Percentiles rank a stretch among this genome's conserved stretches.
phyloP scores from a whole-genome alignment of 345 rosid species.

The Erucastrum elatum region DNA sequence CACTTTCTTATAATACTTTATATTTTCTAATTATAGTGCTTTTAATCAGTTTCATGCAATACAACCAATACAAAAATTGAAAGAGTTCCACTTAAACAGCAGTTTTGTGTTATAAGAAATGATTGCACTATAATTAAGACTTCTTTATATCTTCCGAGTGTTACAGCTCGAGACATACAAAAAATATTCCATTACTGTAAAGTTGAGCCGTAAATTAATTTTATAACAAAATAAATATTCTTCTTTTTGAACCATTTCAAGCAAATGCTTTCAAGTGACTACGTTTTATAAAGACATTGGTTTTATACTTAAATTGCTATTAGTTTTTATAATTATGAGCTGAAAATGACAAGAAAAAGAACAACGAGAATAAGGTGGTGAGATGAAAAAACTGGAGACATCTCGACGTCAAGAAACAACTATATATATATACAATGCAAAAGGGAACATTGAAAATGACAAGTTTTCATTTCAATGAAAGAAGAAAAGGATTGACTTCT shows the following conservation, averaged over 20 bases:
- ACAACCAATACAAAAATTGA: not conserved
- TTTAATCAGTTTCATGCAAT: slow-evolving; percentile 26
- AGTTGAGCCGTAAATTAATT: not conserved
- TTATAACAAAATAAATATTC: not conserved
- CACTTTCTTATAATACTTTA: not conserved
- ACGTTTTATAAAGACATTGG: not conserved
- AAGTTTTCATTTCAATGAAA: slow-evolving; percentile 8
- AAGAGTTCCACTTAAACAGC: slow-evolving; percentile 20
- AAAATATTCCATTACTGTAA: not conserved
- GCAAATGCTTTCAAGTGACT: not conserved
- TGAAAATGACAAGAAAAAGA: slow-evolving; percentile 35
- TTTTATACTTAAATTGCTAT: not conserved
- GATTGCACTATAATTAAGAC: not conserved
- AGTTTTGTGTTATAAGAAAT: not conserved
- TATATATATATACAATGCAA: not conserved
- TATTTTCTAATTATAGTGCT: not conserved
- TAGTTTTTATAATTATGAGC: slow-evolving; percentile 10
- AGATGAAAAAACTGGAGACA: slow-evolving; percentile 5
- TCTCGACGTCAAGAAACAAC: slow-evolving; percentile 5
- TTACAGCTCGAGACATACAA: slow-evolving; percentile 14
- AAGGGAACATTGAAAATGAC: slow-evolving; percentile 22
- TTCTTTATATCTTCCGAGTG: not conserved
- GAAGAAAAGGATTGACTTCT: slow-evolving; percentile 5
- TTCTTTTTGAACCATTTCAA: not conserved
- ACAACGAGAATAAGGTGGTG: slow-evolving; percentile 33